Conservation (phyloP, 495 filamentous ascomycete species). For the Acidiella bohemica region DNA sequence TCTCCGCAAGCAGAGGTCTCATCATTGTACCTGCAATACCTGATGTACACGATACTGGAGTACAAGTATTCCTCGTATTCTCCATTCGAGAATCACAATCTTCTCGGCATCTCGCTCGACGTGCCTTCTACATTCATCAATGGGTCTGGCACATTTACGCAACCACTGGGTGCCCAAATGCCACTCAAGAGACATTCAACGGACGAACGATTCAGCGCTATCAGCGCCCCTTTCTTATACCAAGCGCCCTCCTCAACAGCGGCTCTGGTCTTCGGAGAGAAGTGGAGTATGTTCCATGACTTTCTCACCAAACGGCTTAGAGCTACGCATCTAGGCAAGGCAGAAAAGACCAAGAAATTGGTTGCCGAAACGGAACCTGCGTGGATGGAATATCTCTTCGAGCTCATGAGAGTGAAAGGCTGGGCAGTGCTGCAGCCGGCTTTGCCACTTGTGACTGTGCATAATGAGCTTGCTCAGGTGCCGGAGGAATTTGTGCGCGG, state of each 20-base stretch:
- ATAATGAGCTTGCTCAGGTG: conserved; percentile 54
- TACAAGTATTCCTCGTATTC: conserved; percentile 53
- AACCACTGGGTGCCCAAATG: conserved; percentile 32
- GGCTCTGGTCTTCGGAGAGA: conserved; percentile 64
- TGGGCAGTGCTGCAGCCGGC: conserved; percentile 65
- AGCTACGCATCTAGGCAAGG: conserved; percentile 18
- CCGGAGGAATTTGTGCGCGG: conserved; percentile 49
- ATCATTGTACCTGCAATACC: conserved; percentile 64
- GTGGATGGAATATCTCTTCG: conserved; percentile 64
- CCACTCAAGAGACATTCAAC: conserved; percentile 10
- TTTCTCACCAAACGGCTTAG: conserved; percentile 50
- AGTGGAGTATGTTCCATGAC: conserved; percentile 68
- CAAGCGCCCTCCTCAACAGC: conserved; percentile 71
- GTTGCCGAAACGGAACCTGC: conserved; percentile 43
- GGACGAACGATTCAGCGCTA: conserved; percentile 18
- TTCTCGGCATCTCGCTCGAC: conserved; percentile 67
- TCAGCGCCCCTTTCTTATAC: conserved; percentile 55
- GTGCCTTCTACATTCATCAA: conserved; percentile 50
- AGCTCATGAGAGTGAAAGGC: conserved; percentile 54
- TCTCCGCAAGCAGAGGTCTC: conserved; percentile 65
- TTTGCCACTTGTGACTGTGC: conserved; percentile 47
- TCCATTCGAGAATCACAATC: conserved; percentile 27
- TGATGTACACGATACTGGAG: conserved; percentile 59
- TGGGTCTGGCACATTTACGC: conserved; percentile 37
- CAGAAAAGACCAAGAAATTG: conserved; percentile 30